Evolutionary conservation across 1,139 yeast genomes (phyloP), one percentile per base, ranked within the genome.

Genomic region (Taphrina wiesneri): DNA sequence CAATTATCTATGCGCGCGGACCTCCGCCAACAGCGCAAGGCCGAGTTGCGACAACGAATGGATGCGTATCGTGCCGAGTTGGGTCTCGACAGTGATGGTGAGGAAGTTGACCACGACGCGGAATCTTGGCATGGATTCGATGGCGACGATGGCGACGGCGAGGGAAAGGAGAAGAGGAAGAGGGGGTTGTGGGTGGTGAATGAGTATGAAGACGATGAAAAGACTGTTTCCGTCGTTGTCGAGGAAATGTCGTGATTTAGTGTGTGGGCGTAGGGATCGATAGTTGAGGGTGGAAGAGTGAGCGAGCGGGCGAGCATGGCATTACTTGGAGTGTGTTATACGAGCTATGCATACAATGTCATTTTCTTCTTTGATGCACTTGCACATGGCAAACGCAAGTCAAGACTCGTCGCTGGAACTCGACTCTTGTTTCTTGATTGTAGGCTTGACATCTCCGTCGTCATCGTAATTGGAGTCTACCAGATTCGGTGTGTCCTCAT

Each of bases 1-100:
- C 83, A 84, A 72, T 80, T 90, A n/a, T 95, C 87, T 70, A 96
- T 89, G 73, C 82, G 97, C 69, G 79, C 82, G 71, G 69, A 74
- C 70, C 74, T 85, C 36, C 80, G 92, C 70, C 88, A 87, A 26
- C 96, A 88, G 73, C 82, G 90, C 69, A 84, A 86, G 73, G 80
- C 81, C 69, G 85, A 85, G 70, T 76, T 90, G 70, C 86, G 86
- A 68, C 83, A 81, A 70, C 89, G 84, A 72, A 77, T 88, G 75
- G 79, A 82, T 69, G 80, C 83, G 71, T 84, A 86, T 73, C 81
- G 86, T 65, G 46, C 57, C 15, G 49, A 34, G 1, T 21, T 47
- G 26, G 63, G 60, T 26, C 30, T 54, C 39, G 70, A 72, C 57
- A 72, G 73, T 47, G 70, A 70, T 2, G 70, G 67, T 23, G 67